These are phyloP conservation scores for Trametes pubescens DNA, from an alignment of 1,284 basidiomycete species.

Conservation along the genomic window DNA sequence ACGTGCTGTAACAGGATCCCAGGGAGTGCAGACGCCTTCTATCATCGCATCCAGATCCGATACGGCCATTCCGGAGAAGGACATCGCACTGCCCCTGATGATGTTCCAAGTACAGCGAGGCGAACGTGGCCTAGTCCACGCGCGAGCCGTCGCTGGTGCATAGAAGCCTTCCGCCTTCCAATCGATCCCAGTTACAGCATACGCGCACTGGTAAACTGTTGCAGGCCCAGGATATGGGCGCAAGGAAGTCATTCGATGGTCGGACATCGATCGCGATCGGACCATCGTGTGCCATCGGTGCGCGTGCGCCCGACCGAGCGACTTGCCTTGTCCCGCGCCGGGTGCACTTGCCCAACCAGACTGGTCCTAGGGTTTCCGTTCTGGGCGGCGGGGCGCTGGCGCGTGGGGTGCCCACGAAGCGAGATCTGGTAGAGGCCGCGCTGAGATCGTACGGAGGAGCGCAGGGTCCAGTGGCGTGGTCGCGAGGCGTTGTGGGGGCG, in stretches of 20 bases:
- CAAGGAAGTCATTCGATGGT: neutral
- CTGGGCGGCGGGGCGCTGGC: neutral
- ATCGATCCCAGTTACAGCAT: too few species aligned
- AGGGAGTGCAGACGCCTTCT: too few species aligned
- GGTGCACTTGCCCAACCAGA: neutral
- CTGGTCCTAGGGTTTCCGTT: neutral
- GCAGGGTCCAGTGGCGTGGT: neutral
- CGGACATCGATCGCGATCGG: neutral
- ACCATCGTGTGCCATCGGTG: neutral
- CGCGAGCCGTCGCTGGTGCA: too few species aligned
- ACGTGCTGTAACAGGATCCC: too few species aligned
- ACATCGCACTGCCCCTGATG: too few species aligned
- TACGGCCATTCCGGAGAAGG: too few species aligned
- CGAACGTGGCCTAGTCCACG: too few species aligned
- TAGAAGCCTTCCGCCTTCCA: too few species aligned
- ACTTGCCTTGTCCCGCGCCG: neutral
- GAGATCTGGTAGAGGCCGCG: neutral
- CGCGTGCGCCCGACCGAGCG: neutral
- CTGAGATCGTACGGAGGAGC: neutral
- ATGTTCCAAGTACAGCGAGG: too few species aligned
- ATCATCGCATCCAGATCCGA: too few species aligned
- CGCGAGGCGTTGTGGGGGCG: slow-evolving; percentile 9
- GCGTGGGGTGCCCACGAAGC: neutral
- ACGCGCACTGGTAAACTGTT: too few species aligned
- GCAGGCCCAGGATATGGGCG: neutral